Evolutionary conservation across 2,329 filamentous ascomycete species (phyloP).

Genomic region (Ustulina deusta): DNA sequence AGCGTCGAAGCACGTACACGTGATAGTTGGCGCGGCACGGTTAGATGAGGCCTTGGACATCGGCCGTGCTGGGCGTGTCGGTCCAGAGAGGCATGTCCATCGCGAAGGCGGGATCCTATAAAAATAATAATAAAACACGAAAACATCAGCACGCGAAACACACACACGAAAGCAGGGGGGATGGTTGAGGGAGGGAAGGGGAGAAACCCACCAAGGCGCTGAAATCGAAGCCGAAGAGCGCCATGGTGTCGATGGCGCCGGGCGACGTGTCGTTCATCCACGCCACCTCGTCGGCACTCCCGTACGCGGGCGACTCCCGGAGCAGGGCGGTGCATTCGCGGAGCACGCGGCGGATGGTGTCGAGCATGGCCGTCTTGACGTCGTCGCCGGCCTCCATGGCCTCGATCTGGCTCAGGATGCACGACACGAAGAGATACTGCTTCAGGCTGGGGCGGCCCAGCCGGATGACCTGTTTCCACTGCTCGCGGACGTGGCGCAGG

Average conservation of each 20-base stretch:
- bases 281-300: constrained; percentile 1
- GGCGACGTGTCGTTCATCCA: constrained; percentile 30
- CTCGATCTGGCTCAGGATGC: constrained; percentile 41
- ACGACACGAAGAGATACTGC: constrained; percentile 43
- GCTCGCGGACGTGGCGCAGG: constrained; percentile 37
- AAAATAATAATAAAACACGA: background rate
- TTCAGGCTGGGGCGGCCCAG: constrained; percentile 44
- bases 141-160: background rate
- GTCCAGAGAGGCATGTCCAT: constrained; percentile 34
- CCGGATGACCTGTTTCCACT: constrained; percentile 42
- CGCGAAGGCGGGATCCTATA: constrained; percentile 29
- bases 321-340: constrained; percentile 30
- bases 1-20: background rate
- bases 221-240: constrained; percentile 42
- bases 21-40: background rate
- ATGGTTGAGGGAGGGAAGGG: background rate
- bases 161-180: background rate
- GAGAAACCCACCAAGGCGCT: constrained; percentile 34
- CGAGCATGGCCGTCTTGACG: constrained; percentile 17
- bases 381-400: constrained; percentile 33
- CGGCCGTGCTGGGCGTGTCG: constrained; percentile 8
- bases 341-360: constrained; percentile 29
- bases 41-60: constrained; percentile 9
- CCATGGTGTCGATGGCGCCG: constrained; percentile 30
- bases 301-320: constrained; percentile 33